These are phyloP conservation scores for Torrubiella hemipterigena DNA, from an alignment of 2,329 filamentous ascomycete species.

Conservation along the genomic window DNA sequence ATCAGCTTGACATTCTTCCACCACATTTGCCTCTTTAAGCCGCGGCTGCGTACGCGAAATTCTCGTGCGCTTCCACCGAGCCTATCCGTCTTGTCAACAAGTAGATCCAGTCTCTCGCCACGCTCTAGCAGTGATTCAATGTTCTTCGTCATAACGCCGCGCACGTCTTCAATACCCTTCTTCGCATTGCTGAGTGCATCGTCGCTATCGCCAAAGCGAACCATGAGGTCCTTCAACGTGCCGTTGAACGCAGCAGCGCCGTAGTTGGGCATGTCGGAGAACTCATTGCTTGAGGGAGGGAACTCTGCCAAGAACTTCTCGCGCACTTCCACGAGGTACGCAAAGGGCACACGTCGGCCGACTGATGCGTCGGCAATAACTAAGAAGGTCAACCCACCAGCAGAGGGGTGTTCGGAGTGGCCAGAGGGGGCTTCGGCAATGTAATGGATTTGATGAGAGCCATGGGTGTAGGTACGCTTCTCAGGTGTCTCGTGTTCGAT, in stretches of 20 bases:
- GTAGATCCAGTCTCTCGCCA: conserved; percentile 82
- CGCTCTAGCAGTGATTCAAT: conserved; percentile 83
- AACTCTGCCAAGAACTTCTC: conserved; percentile 71
- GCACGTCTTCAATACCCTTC: conserved; percentile 82
- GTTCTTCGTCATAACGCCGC: conserved; percentile 91
- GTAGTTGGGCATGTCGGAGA: conserved; percentile 70
- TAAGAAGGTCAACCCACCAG: conserved; percentile 81
- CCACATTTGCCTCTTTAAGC: conserved; percentile 91
- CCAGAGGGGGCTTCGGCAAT: conserved; percentile 71
- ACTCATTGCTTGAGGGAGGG: conserved; percentile 56
- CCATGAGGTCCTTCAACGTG: conserved; percentile 64
- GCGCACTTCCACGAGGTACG: conserved; percentile 83
- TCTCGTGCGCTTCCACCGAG: conserved; percentile 80
- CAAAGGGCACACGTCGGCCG: conserved; percentile 82
- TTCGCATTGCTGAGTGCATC: conserved; percentile 78
- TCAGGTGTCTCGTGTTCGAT: conserved; percentile 70
- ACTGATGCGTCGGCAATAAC: conserved; percentile 74
- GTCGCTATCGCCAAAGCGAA: conserved; percentile 69
- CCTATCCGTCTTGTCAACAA: conserved; percentile 94
- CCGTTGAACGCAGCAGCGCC: conserved; percentile 81
- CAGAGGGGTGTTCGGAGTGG: conserved; percentile 43
- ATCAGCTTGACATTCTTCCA: conserved; percentile 99
- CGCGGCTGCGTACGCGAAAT: conserved; percentile 77
- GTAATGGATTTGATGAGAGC: conserved; percentile 89
- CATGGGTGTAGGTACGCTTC: conserved; percentile 91